A percentile compares a stretch with the other conserved stretches of the same genome.
These are phyloP conservation scores for Rhizophagus sp. DNA, from an alignment of 192 early-diverging fungal species.

Conservation along the genomic window DNA sequence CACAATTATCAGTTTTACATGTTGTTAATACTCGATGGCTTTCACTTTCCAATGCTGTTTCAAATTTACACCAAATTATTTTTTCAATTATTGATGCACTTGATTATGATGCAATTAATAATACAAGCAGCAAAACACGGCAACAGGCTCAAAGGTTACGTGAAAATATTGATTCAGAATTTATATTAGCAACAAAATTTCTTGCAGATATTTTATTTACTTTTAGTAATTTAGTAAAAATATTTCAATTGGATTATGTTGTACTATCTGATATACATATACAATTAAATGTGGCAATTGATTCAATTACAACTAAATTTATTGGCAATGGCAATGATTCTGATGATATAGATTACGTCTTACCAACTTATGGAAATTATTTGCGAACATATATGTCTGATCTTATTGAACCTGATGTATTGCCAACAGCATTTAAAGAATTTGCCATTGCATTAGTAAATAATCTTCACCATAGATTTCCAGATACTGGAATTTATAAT, in stretches of 20 bases:
- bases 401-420: not conserved
- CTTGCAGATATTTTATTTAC: slow-evolving; percentile 12
- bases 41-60: slow-evolving; percentile 5
- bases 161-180: slow-evolving; percentile 1
- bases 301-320: slow-evolving; percentile 17
- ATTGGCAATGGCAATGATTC: not conserved
- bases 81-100: slow-evolving; percentile 15
- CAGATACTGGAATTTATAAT: no score
- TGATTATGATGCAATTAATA: slow-evolving; percentile 1
- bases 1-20: not conserved
- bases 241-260: slow-evolving; percentile 19
- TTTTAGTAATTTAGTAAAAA: not conserved
- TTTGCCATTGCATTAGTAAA: not conserved
- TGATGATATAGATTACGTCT: not conserved
- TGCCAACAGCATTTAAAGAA: not conserved
- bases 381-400: not conserved
- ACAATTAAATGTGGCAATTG: slow-evolving; percentile 8
- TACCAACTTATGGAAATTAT: not conserved
- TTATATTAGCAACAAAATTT: slow-evolving; percentile 10
- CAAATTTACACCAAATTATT: slow-evolving; percentile 20
- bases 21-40: not conserved
- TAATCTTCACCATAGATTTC: not conserved
- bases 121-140: not conserved
- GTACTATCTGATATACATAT: slow-evolving; percentile 9
- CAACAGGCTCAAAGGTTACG: not conserved